Evolutionary conservation across 2,329 filamentous ascomycete species (phyloP), one percentile per base, ranked within the genome.

Genomic region (Penicillium hesseltinei): DNA sequence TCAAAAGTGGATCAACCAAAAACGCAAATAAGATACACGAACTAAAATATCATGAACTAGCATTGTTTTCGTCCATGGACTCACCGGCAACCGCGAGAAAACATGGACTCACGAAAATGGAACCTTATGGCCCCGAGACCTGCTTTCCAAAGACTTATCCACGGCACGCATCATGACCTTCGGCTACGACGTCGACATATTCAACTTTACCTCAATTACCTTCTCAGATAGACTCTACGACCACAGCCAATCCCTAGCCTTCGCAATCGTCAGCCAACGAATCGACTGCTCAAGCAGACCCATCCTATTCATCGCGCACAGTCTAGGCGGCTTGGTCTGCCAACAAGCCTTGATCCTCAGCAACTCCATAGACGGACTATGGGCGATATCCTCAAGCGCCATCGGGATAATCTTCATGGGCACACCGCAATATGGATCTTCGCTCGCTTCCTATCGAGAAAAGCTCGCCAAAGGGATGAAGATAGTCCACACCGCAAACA

Each of bases 361-460:
- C 15, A 56, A 46, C 25, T n/a, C 21, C 29, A 46, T 56, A 21
- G 54, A 56, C 29, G 54, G 54, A 9, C 54, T 56, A 31, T 56
- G 54, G 54, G 49, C 17, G 3, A 56, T 56, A 23, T 53, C 54
- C 0, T 50, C 54, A 9, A 50, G 45, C 6, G 72, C 70, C 0
- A 58, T 60, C 7, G 73, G 68, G 4, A 70, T 77, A 42, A 53
- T 67, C 2, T 76, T 77, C 54, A 64, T 77, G 31, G 75, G 75
- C 2, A 77, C 75, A 36, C 73, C 73, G 1, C 73, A 77, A 52
- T 59, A 64, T 8, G 73, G 74, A 0, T 64, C 71, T 4, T 50
- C 53, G 4, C 39, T 60, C 6, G 59, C 59, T 1, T 44, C 29
- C 3, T 47, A 56, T 9, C 17, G 48, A 4, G 54, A 58, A 27